Evolutionary conservation across 2,329 filamentous ascomycete genomes (phyloP), one percentile per base, ranked within the genome.

Genomic region (Fusarium dimerum): DNA sequence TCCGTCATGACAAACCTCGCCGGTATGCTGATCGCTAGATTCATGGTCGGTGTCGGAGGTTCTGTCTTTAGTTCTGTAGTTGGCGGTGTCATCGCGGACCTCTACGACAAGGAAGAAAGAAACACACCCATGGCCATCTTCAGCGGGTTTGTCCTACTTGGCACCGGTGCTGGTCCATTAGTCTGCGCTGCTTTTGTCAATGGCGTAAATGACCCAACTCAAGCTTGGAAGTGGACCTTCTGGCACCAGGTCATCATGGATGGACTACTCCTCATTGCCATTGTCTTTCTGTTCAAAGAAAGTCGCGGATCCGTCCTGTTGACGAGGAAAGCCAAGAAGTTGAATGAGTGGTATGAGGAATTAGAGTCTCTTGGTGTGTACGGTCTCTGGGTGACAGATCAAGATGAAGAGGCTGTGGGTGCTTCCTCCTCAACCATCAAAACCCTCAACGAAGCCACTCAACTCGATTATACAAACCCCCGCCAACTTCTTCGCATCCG

Each of bases 91-190:
- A 87, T 97, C 40, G 88, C 88, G 46, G 92, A 97, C 66, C 82
- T 96, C 52, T 96, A 92, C 74, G 83, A 87, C 44, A 84, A 89
- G 10, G 76, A 89, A 53, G 86, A 89, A 42, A 80, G 93, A 34
- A 96, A 97, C 63, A 91, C 88, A 0, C 89, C 92, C 0, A 96
- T 97, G 93, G 87, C 90, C 0, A 68, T 96, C 0, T 97, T 96
- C 69, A 88, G 88, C n/a, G 90, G 88, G 1, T 78, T 79, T 4
- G 92, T 91, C 0, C 75, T 97, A 0, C 79, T 88, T 10, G 93
- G 91, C 1, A 95, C 91, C 0, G 91, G 91, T 0, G 73, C 88
- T 1, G 92, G 92, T 0, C 92, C 92, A 0, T 66, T 96, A 7
- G 75, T 92, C 1, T 82, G 81, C 5, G 84, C 89, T 1, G 83